Evolutionary conservation across 2,329 filamentous ascomycete species (phyloP), one percentile per base, ranked within the genome.

Genomic region (Colletotrichum eleusines): DNA sequence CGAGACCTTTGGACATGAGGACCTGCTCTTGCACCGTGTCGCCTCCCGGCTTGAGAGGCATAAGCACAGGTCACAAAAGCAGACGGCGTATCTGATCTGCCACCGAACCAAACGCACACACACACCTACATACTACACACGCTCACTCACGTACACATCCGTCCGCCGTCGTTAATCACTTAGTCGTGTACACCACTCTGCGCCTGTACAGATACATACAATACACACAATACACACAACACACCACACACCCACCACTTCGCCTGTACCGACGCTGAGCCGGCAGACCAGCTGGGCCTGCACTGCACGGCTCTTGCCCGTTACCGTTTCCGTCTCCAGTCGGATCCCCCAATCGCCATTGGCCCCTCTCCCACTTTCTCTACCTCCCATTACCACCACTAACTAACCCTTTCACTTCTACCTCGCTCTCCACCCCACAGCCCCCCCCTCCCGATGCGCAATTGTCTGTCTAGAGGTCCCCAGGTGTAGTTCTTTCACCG

Each of bases 401-500:
- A 20, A 42, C 40, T n/a, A n/a, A n/a, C n/a, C 35, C 33, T 38
- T 35, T 23, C 53, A n/a, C n/a, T n/a, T 26, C 31, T 38, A 23
- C 53, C 53, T 26, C 53, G 28, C 61, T 63, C 40, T 46, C 63
- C 67, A 66, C 63, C 63, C 67, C 68, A 71, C 57, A 67, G 63
- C 63, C 44, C 33, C 63, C 68, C 3, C 18, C 2, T 12, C 20
- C 40, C 8, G 28, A 55, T 62, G 63, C 63, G 63, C 63, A 62
- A 57, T 70, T 20, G 18, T n/a, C 67, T 53, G 57, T 54, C 65
- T 67, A 63, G 63, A 70, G 63, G 57, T 67, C 50, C 51, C 58
- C 64, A 53, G n/a, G 48, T 66, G 57, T 57, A 67, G 44, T 67
- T 12, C 50, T 63, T 55, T 53, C 68, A 62, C 68, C 63, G 53